Evolutionary conservation across 768 basidiomycete species (phyloP), one percentile per base, ranked within the genome.

Genomic region (Agrocybe chaxingu): DNA sequence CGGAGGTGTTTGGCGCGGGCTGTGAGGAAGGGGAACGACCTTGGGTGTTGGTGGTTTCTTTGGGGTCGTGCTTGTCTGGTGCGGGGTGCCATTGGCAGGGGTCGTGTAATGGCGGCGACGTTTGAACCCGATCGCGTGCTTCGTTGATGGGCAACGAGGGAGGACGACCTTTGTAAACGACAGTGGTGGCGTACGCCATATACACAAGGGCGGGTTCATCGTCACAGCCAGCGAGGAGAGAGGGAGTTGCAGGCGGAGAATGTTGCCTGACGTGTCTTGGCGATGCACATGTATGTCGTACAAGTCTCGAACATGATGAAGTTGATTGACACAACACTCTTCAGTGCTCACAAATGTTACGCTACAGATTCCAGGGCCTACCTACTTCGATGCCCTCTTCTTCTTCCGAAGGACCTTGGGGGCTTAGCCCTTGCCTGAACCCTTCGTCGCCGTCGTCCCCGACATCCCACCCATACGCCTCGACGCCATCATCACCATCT

Each of bases 41-140:
- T 53, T 50, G 13, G 50, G 45, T 11, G 58, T 9, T 40, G 46
- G 34, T 12, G 53, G 52, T 46, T 53, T 44, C 16, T 45, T 54
- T 39, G 30, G 45, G 16, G 50, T 24, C 32, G 44, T 8, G 13
- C 10, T 32, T 39, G 45, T 11, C 46, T 38, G 10, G 43, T 31
- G 13, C 33, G 48, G 7, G 57, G 40, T 11, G 47, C 35, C 47
- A 41, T 24, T 29, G 50, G 43, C 8, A 46, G 52, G 37, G 51
- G 42, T 52, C 41, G 56, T 57, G 44, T 61, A 64, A 50, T 52
- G 57, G 38, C 60, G 59, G 18, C 39, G 31, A 47, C 46, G 31
- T 38, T 34, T 18, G 50, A 19, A 32, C 52, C 16, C 16, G 16
- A 16, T 16, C 36, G 36, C 36, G 36, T 37, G 16, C 36, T 11